Conservation (phyloP, 192 early-diverging fungal genomes). For the Rhizophagus sp. region DNA sequence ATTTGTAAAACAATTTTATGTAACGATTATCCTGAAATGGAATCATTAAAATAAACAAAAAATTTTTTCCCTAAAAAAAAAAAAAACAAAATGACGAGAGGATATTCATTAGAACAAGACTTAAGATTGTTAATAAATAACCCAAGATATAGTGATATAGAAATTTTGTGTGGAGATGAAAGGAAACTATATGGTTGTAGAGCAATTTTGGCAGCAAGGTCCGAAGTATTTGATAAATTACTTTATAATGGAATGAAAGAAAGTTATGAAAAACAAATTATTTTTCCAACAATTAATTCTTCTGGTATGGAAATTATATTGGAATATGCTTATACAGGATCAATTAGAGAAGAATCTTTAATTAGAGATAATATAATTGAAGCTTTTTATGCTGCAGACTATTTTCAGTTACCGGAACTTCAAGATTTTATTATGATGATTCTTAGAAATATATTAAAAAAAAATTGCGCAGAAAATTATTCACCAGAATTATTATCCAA, state of each 20-base stretch:
- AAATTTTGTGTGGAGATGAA: conserved; percentile 15
- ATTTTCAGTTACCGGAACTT: conserved; percentile 11
- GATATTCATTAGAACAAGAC: background rate
- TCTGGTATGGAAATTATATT: conserved; percentile 18
- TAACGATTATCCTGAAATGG: too few relatives aligned
- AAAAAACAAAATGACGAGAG: background rate
- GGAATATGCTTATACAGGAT: conserved; percentile 18
- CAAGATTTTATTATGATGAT: background rate
- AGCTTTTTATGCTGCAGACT: conserved; percentile 26
- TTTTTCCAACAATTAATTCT: background rate
- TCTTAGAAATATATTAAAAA: background rate
- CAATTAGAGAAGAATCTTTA: background rate
- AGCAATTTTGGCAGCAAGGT: conserved; percentile 20
- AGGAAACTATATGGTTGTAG: background rate
- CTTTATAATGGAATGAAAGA: conserved; percentile 26
- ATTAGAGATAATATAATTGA: conserved; percentile 13
- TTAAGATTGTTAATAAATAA: background rate
- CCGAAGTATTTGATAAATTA: conserved; percentile 9
- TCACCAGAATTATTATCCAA: conserved; percentile 11
- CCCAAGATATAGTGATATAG: conserved; percentile 9
- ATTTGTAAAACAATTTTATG: too few relatives aligned
- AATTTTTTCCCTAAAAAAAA: too few relatives aligned
- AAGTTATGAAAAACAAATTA: conserved; percentile 4
- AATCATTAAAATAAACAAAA: too few relatives aligned
- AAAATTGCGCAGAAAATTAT: background rate